Evolutionary conservation across 208 protist species (phyloP).

Genomic region (Trypanosoma rangeli): DNA sequence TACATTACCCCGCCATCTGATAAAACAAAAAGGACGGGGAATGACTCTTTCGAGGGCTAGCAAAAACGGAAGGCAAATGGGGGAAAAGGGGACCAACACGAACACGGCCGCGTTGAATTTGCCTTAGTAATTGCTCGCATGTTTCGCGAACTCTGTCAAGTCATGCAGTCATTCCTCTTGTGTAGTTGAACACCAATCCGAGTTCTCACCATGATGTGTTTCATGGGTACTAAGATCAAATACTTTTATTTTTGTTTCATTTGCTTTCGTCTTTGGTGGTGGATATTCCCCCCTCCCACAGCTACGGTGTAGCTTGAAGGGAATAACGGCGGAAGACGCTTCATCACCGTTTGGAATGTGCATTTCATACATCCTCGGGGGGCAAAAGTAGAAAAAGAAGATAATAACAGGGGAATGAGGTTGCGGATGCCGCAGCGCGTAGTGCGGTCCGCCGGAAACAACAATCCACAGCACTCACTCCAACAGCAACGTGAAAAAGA

Average conservation of each 20-base stretch:
- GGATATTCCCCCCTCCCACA: not conserved
- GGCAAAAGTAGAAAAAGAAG: conserved; percentile 7
- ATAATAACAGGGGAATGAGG: conserved; percentile 1
- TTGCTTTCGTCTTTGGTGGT: not conserved
- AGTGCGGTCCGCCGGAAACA: not conserved
- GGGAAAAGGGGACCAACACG: not conserved
- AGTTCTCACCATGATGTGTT: conserved; percentile 16
- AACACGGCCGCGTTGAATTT: not conserved
- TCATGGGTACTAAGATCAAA: not conserved
- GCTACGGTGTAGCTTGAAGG: not conserved
- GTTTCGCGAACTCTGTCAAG: conserved; percentile 19
- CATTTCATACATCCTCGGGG: not conserved
- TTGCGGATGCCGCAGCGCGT: not conserved
- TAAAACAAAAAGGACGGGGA: conserved; percentile 4
- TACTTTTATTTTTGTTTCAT: not conserved
- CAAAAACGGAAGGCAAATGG: not conserved
- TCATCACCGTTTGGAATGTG: not conserved
- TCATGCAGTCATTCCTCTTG: conserved; percentile 11
- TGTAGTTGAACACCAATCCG: conserved; percentile 16
- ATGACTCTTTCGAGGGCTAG: conserved; percentile 31
- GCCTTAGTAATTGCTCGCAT: conserved; percentile 36
- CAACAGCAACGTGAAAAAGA: not conserved
- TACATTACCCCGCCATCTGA: conserved; percentile 21
- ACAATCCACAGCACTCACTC: not conserved
- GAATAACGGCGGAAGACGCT: not conserved